These are phyloP conservation scores for Daldinia concentrica DNA, from an alignment of 495 filamentous ascomycete genomes.

Conservation along the genomic window DNA sequence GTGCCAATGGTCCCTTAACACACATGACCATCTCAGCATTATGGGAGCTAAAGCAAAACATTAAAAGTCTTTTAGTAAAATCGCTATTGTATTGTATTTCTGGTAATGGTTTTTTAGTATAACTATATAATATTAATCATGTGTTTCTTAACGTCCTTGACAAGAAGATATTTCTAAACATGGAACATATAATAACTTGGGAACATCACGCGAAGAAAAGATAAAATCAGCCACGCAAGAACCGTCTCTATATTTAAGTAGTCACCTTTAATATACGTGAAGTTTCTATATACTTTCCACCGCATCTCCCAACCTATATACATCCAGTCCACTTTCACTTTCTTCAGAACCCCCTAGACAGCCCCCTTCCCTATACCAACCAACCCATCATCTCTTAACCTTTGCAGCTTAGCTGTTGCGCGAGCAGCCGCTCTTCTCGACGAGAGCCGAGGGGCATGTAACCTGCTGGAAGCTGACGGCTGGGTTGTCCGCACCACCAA, in stretches of 20 bases:
- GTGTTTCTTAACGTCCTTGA: too few species aligned
- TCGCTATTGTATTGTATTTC: too few species aligned
- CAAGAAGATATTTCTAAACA: neutral
- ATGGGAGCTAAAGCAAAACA: too few species aligned
- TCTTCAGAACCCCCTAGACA: conserved; percentile 6
- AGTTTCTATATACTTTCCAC: conserved; percentile 12
- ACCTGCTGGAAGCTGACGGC: conserved; percentile 64
- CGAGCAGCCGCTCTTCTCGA: conserved; percentile 59
- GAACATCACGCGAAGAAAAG: neutral
- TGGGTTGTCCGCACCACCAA: conserved; percentile 69
- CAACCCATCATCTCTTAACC: too few species aligned
- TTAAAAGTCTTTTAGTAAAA: too few species aligned
- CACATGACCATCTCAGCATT: too few species aligned
- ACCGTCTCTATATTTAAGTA: neutral
- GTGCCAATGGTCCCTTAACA: too few species aligned
- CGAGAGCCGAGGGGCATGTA: conserved; percentile 67
- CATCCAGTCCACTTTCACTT: neutral
- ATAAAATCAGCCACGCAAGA: neutral
- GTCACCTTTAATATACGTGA: neutral
- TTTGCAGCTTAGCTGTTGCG: conserved; percentile 38
- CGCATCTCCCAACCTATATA: conserved; percentile 6
- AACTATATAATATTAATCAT: too few species aligned
- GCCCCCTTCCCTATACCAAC: too few species aligned
- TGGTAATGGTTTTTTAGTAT: too few species aligned
- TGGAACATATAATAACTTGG: neutral